These are phyloP conservation scores for Takashimella tepidaria DNA, from an alignment of 1,284 basidiomycete genomes.

Conservation along the genomic window DNA sequence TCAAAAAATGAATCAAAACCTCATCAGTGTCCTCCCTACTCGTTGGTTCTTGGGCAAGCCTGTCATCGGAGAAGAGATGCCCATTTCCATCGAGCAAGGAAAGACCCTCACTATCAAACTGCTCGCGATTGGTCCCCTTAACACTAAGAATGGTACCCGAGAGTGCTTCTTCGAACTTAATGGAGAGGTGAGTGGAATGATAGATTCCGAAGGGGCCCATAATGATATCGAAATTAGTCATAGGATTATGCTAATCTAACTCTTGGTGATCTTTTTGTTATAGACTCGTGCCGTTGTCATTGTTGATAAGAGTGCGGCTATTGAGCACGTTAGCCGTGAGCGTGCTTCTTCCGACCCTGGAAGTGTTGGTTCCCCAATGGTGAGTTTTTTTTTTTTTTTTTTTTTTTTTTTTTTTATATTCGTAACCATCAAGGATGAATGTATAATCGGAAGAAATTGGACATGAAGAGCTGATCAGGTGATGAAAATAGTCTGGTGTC, in stretches of 20 bases:
- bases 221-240: too few species aligned
- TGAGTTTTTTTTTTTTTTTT: too few species aligned
- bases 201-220: too few species aligned
- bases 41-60: constrained; percentile 96
- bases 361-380: constrained; percentile 89
- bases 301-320: constrained; percentile 92
- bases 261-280: background rate
- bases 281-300: constrained; percentile 83
- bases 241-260: too few species aligned
- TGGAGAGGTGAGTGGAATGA: constrained; percentile 73
- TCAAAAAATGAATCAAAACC: too few species aligned
- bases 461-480: constrained; percentile 1
- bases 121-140: constrained; percentile 89
- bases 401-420: too few species aligned
- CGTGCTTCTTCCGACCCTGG: constrained; percentile 90
- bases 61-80: constrained; percentile 88
- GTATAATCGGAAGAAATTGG: background rate
- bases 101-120: constrained; percentile 95
- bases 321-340: constrained; percentile 86
- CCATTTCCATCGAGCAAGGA: constrained; percentile 93
- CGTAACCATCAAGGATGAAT: too few species aligned
- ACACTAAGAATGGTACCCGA: constrained; percentile 82
- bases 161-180: constrained; percentile 98
- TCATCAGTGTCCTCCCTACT: constrained; percentile 87
- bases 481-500: constrained; percentile 70